Conservation (phyloP, 2,329 filamentous ascomycete species). For the Nigrospora osmanthi region DNA sequence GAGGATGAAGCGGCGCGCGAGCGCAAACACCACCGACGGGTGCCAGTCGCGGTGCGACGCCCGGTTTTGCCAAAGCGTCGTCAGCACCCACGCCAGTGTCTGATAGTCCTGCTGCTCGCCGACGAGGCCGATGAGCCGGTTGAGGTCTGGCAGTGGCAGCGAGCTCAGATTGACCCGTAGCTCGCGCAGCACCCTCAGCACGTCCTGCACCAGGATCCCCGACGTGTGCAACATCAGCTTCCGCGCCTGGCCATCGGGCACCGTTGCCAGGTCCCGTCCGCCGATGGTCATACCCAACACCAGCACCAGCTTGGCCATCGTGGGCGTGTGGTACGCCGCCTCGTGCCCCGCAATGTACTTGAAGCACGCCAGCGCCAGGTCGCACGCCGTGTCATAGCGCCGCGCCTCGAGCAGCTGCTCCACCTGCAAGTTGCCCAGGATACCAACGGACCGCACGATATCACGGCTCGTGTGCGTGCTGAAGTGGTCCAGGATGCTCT, state of each 20-base stretch:
- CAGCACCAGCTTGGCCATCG: conserved; percentile 23
- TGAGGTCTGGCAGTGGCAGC: conserved; percentile 29
- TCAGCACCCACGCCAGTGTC: conserved; percentile 28
- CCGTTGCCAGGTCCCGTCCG: conserved; percentile 25
- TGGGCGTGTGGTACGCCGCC: conserved; percentile 14
- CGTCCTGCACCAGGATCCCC: conserved; percentile 29
- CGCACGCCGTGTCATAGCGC: conserved; percentile 20
- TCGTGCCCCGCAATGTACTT: conserved; percentile 23
- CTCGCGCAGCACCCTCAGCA: conserved; percentile 27
- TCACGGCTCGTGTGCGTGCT: conserved; percentile 22
- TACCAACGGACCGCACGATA: conserved; percentile 27
- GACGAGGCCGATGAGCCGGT: conserved; percentile 30
- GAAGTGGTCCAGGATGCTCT: conserved; percentile 23
- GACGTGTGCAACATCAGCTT: conserved; percentile 31
- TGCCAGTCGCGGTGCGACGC: conserved; percentile 9
- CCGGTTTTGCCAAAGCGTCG: conserved; percentile 22
- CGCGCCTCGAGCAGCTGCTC: conserved; percentile 17
- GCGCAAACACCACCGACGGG: conserved; percentile 6
- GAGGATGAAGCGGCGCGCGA: conserved; percentile 11
- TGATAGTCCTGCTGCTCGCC: conserved; percentile 35
- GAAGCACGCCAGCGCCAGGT: conserved; percentile 23
- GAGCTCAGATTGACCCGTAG: conserved; percentile 33
- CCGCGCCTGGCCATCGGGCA: conserved; percentile 23
- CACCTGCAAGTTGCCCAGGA: conserved; percentile 20
- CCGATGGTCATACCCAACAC: conserved; percentile 22